These are phyloP conservation scores for Ophiosphaerella herpotricha DNA, from an alignment of 2,329 filamentous ascomycete genomes.

Conservation along the genomic window DNA sequence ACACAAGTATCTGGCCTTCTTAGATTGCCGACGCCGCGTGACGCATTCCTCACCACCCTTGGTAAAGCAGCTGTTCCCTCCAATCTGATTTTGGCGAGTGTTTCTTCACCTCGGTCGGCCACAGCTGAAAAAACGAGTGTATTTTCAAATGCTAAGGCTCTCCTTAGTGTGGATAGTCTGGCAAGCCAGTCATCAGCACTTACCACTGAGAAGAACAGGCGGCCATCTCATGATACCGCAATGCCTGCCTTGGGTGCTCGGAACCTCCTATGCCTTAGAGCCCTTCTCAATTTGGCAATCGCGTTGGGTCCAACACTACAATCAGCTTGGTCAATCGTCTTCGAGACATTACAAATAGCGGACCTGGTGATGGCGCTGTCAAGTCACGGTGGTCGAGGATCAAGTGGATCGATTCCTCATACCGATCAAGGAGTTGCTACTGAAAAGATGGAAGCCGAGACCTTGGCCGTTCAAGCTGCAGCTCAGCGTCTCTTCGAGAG, in stretches of 20 bases:
- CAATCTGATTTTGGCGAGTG: slow-evolving; percentile 59
- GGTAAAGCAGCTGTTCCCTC: slow-evolving; percentile 91
- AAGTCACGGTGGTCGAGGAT: slow-evolving; percentile 20
- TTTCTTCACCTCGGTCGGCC: slow-evolving; percentile 44
- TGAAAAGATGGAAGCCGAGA: slow-evolving; percentile 69
- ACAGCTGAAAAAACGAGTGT: slow-evolving; percentile 61
- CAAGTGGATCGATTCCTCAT: slow-evolving; percentile 5
- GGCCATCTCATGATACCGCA: slow-evolving; percentile 58
- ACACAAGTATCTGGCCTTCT: slow-evolving; percentile 92
- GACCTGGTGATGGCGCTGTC: slow-evolving; percentile 74
- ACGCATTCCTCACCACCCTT: slow-evolving; percentile 92
- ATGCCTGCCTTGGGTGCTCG: slow-evolving; percentile 72
- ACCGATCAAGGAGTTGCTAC: slow-evolving; percentile 27
- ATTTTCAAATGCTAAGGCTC: slow-evolving; percentile 70
- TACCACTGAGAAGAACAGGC: slow-evolving; percentile 61
- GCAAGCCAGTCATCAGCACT: slow-evolving; percentile 62
- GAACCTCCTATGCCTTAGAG: slow-evolving; percentile 87
- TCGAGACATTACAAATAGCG: slow-evolving; percentile 90
- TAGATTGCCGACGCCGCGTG: slow-evolving; percentile 80
- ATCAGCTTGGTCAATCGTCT: slow-evolving; percentile 83
- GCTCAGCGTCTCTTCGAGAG: slow-evolving; percentile 87
- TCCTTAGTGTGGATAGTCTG: slow-evolving; percentile 75
- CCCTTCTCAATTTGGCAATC: slow-evolving; percentile 92
- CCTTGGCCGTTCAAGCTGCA: slow-evolving; percentile 86
- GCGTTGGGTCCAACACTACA: slow-evolving; percentile 87